Percentiles rank a stretch among this genome's conserved stretches.
Evolutionary conservation across 2,329 filamentous ascomycete species (phyloP).

Genomic region (Trichoderma hamatum): DNA sequence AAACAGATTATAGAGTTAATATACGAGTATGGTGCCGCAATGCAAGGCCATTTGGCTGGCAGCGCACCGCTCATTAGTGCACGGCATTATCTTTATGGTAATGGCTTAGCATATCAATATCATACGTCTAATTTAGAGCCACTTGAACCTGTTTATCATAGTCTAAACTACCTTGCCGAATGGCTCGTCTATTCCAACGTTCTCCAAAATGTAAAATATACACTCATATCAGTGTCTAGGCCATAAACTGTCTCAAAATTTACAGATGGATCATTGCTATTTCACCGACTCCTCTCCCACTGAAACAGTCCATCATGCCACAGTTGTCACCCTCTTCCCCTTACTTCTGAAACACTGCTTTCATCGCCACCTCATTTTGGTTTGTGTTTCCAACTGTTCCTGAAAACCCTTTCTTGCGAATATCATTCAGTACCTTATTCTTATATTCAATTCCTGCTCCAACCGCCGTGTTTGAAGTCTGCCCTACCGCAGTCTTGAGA

Average conservation of each 20-base stretch:
- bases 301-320: background rate
- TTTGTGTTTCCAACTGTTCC: conserved; percentile 8
- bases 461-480: background rate
- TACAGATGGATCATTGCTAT: background rate
- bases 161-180: background rate
- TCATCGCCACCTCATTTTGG: conserved; percentile 7
- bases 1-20: background rate
- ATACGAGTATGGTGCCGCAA: background rate
- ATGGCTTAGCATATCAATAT: no score
- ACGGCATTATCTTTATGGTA: background rate
- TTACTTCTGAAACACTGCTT: background rate
- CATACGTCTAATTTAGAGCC: background rate
- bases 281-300: background rate
- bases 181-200: background rate
- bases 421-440: background rate
- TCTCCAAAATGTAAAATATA: background rate
- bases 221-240: no score
- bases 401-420: background rate
- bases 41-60: background rate
- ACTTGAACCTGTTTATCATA: background rate
- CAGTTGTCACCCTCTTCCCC: background rate
- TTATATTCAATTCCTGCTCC: background rate
- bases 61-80: background rate
- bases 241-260: no score
- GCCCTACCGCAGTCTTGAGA: background rate